Base-by-base conservation (phyloP, 2,329 filamentous ascomycete species). In the Colletotrichum sp. region DNA sequence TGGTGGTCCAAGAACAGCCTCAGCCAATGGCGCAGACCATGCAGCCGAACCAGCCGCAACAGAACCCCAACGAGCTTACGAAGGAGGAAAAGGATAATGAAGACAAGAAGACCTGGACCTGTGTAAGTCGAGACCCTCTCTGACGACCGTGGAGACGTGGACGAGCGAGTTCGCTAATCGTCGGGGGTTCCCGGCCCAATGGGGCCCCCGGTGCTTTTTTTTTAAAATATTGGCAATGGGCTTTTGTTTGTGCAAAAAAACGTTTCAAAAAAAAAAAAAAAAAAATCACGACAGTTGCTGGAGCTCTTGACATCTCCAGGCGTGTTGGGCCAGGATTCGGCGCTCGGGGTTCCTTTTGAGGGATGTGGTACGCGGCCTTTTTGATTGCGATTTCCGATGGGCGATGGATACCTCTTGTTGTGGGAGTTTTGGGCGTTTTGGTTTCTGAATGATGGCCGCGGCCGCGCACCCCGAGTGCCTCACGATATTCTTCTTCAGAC, bases 1-100 rank as follows among this genome's bases (percentile, higher is more conserved):
- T 70, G 66, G 66, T 70, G 32, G 66, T 70, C 9, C 28, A 70
- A 70, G 66, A 70, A 21, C 66, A 70, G 56, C 66, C 66, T 58
- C 43, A 62, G 66, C 66, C 66, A 36, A 52, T 38, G 26, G 56
- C 36, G 36, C 66, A 70, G 5, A 58, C 55, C 26, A 70, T 70
- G 66, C 66, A 62, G 66, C 66, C 56, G 12, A 34, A 61, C 15
- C 34, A 61, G 58, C 58, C 58, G 18, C 58, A 61, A 34, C 24
- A 21, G 36, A 21, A 55, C 56, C 34, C 21, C 56, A 61, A 61
- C 2, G 58, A n/a, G 10, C 66, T 36, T 1, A 43, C 26, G 16
- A 30, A 62, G 55, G 66, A 70, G 13, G 66, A 70, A 13, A 70
- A 24, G n/a, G 55, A 61, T 8, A 48, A 48, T 3, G 36, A 43